Evolutionary conservation across 306 rosid species (phyloP).

Genomic region (Elaeagnus macrophylla): DNA sequence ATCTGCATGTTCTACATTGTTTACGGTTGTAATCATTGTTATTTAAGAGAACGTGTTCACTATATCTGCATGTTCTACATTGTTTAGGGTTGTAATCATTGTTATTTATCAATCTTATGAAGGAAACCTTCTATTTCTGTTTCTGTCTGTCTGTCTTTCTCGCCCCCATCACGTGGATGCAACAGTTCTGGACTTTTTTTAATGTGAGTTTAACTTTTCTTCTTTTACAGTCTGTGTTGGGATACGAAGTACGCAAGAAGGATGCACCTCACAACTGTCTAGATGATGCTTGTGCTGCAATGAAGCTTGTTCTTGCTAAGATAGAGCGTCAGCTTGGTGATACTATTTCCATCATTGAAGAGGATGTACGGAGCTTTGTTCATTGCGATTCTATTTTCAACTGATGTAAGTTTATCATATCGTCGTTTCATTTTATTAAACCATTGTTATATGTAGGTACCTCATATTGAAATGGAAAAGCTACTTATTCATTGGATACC

Average conservation of each 20-base stretch:
- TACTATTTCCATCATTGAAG: constrained; percentile 30
- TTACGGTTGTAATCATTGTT: too few relatives aligned
- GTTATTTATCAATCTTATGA: too few relatives aligned
- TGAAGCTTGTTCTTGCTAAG: constrained; percentile 84
- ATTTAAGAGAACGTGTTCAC: too few relatives aligned
- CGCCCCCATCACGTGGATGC: not conserved
- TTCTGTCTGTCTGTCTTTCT: too few relatives aligned
- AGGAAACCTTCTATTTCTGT: too few relatives aligned
- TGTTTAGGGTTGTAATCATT: too few relatives aligned
- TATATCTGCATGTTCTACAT: too few relatives aligned
- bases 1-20: too few relatives aligned
- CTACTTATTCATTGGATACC: constrained; percentile 65
- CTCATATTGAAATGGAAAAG: constrained; percentile 38
- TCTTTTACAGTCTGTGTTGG: constrained; percentile 51
- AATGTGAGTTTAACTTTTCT: constrained; percentile 4
- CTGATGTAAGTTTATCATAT: constrained; percentile 8
- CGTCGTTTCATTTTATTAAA: constrained; percentile 2
- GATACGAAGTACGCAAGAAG: constrained; percentile 45
- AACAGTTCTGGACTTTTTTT: not conserved
- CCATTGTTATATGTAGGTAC: constrained; percentile 32
- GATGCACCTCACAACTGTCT: constrained; percentile 77
- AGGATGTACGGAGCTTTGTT: constrained; percentile 39
- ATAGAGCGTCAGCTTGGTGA: constrained; percentile 39
- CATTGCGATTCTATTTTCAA: constrained; percentile 2
- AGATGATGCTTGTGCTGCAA: constrained; percentile 84